Evolutionary conservation across 1,284 basidiomycete species (phyloP), one percentile per base, ranked within the genome.

Genomic region (Apiotrichum brassicae): DNA sequence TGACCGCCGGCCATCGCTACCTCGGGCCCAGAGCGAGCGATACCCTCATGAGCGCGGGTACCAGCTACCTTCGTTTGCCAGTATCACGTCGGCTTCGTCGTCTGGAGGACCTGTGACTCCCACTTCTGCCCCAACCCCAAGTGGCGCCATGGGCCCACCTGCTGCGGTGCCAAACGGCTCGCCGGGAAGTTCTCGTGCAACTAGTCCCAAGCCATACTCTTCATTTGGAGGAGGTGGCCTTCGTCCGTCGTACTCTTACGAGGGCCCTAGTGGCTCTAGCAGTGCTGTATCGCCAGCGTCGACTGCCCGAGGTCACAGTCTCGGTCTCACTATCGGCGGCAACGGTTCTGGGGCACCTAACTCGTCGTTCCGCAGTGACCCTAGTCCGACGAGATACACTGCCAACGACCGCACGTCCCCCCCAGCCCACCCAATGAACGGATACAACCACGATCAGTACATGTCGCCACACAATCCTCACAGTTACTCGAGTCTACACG

Each of bases 91-190:
- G 8, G 46, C 38, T 24, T 28, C 50, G 5, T 49, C 38, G 12
- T 37, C 45, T 11, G 30, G 13, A 12, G 43, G 43, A 2, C 48
- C 54, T 11, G 34, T 56, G 26, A 56, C 51, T 7, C 51, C 54
- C 12, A 49, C 50, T 6, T 43, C 48, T 13, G 36, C 37, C 1
- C 36, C 48, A 4, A 39, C 37, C 1, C 36, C 48, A 4, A 39
- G 51, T n/a, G 43, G 43, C 4, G 32, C 28, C 7, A 56, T 56
- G 54, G 54, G 54, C 13, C 54, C 54, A 6, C 53, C 53, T 3
- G 7, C 28, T 22, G 40, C 42, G 8, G 44, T 46, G 6, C 41
- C 37, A 5, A 24, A 28, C 18, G 30, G 25, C 5, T 56, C 54
- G 24, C 54, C 54, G 2, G 42, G 42, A 18, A 41, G 47, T 14